phyloP scores from a whole-genome alignment of 495 filamentous ascomycete species.

The Parmelia sp. region DNA sequence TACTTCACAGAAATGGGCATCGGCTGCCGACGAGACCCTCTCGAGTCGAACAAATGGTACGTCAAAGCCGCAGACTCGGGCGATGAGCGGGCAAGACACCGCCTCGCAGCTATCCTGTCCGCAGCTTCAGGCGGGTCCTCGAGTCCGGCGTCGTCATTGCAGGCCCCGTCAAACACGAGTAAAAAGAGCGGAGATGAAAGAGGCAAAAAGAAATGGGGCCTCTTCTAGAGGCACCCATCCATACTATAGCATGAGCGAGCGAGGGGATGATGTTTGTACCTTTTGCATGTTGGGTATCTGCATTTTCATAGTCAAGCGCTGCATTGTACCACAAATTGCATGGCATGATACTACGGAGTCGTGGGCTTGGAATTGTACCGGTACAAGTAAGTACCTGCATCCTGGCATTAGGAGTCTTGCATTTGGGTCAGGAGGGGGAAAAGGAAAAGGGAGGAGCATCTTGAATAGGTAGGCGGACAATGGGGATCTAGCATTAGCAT shows the following conservation, averaged over 20 bases:
- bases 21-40: constrained; percentile 81
- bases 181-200: constrained; percentile 18
- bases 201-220: constrained; percentile 21
- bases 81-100: constrained; percentile 78
- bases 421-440: background rate
- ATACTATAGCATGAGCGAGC: background rate
- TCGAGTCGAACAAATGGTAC: constrained; percentile 98
- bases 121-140: constrained; percentile 64
- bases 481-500: background rate
- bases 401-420: background rate
- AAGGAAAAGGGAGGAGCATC: background rate
- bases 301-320: constrained; percentile 2
- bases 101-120: constrained; percentile 76
- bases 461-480: background rate
- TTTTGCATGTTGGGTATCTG: background rate
- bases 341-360: background rate
- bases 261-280: background rate
- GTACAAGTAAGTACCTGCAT: background rate
- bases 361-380: background rate
- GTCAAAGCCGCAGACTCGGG: constrained; percentile 91
- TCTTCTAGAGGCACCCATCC: constrained; percentile 13
- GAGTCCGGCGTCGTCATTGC: constrained; percentile 36
- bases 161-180: constrained; percentile 17
- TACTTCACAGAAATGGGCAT: constrained; percentile 99
- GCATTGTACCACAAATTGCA: constrained; percentile 3